phyloP scores from a whole-genome alignment of 164 flowering plant genomes.

The Houttuynia cordata region DNA sequence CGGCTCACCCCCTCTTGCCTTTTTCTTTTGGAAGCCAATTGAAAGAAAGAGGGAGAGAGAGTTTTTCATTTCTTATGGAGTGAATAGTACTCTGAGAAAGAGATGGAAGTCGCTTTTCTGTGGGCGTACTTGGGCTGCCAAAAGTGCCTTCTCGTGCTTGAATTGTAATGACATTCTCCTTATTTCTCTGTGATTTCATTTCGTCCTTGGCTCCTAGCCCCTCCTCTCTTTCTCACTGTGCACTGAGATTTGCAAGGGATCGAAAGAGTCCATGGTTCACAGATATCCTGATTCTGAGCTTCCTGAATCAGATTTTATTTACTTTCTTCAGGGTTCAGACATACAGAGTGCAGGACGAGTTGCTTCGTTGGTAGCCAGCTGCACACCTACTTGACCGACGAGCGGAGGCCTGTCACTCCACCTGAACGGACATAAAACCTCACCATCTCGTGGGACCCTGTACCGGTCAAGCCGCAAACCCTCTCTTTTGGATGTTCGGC shows the following conservation, averaged over 20 bases:
- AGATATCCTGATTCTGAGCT: no score
- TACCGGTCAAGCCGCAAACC: no score
- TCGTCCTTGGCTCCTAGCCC: background rate
- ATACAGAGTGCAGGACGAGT: no score
- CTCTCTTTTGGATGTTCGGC: no score
- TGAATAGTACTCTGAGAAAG: background rate
- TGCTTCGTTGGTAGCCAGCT: no score
- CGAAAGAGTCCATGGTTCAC: no score
- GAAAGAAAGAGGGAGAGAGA: background rate
- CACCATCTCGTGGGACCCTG: no score
- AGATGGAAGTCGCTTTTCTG: conserved; percentile 1
- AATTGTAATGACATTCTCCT: background rate
- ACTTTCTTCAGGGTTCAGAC: no score
- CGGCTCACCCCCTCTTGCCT: background rate
- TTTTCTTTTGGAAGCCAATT: background rate
- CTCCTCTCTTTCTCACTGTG: background rate
- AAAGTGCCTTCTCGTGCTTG: conserved; percentile 1
- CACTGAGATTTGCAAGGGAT: background rate
- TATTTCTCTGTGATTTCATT: background rate
- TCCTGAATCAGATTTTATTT: no score
- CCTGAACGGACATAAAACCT: no score
- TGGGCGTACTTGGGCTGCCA: conserved; percentile 4
- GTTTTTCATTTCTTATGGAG: background rate
- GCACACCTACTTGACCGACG: no score
- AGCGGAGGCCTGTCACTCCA: no score